phyloP scores from a whole-genome alignment of 306 rosid species.

The Sicyos baderoa region DNA sequence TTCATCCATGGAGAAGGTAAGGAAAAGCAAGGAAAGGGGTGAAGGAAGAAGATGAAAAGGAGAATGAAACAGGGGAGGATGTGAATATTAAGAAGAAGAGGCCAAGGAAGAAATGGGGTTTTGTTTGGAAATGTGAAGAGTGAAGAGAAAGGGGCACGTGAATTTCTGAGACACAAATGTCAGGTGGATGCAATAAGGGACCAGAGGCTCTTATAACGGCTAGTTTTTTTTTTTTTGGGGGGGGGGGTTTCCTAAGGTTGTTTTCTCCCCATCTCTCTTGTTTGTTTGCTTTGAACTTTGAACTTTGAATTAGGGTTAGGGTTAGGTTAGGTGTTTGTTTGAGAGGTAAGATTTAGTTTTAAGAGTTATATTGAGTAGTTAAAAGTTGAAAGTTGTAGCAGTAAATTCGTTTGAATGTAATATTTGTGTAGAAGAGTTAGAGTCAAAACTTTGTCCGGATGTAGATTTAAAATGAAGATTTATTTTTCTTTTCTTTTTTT shows the following conservation, averaged over 20 bases:
- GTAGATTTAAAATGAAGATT: no score
- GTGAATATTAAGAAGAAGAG: not conserved
- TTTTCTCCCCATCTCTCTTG: not conserved
- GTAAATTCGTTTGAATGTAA: no score
- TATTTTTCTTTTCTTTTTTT: no score
- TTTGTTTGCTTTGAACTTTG: conserved; percentile 18
- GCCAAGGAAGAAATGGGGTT: conserved; percentile 18
- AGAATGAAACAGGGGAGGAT: conserved; percentile 24
- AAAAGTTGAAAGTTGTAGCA: no score
- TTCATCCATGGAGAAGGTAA: not conserved
- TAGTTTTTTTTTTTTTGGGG: conserved; percentile 33
- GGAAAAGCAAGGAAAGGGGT: not conserved
- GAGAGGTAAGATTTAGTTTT: no score
- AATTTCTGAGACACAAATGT: conserved; percentile 24
- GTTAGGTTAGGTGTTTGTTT: no score
- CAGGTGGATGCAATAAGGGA: conserved; percentile 39
- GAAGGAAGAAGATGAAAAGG: not conserved
- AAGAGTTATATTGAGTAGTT: no score
- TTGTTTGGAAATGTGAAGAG: not conserved
- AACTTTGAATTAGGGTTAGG: not conserved
- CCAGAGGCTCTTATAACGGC: conserved; percentile 65
- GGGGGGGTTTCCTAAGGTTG: no score
- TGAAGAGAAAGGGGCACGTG: conserved; percentile 24
- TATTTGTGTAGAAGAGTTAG: no score
- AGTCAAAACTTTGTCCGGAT: no score